Evolutionary conservation across 495 filamentous ascomycete species (phyloP), one percentile per base, ranked within the genome.

Genomic region (Sordaria brevicollis): DNA sequence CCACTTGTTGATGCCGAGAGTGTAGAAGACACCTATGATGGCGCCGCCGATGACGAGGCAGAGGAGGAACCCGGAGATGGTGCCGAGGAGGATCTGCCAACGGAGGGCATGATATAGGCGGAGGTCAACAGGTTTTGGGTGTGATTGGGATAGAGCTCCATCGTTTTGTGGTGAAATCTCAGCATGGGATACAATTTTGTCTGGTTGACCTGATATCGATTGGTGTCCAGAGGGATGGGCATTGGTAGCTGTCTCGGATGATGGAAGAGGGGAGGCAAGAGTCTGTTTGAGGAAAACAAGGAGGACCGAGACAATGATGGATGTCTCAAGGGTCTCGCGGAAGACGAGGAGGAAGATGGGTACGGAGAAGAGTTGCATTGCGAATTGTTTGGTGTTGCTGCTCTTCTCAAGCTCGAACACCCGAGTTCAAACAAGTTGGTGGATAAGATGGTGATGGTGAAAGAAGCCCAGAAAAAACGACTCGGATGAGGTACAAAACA

Each of bases 271-370:
- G 10, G 88, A 88, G 66, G 79, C 81, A 36, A 95, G 83, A 1
- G 90, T 89, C 74, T 93, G 91, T 74, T 93, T 94, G 62, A 95
- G 81, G 75, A 93, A 95, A 33, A 92, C 88, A 65, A 96, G 83
- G 4, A 96, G 83, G 21, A 95, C 89, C 2, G 93, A 94, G 39
- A 95, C 89, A 70, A 96, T 90, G 74, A 95, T 90, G 70, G 84
- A 88, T 0, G 89, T 90, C 78, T 96, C 93, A 29, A 96, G 80
- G 37, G 89, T 89, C 83, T 96, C 93, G 75, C 93, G 90, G 74
- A 95, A 94, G 74, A 88, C 87, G 76, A 96, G 90, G 81, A 96
- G 93, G 80, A 95, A 96, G 65, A 95, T 86, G 66, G 88, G 88
- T 10, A 90, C 85, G 65, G 87, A 81, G 74, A 90, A 91, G 71